Evolutionary conservation across 1,284 basidiomycete species (phyloP).

Genomic region (Malassezia equina): DNA sequence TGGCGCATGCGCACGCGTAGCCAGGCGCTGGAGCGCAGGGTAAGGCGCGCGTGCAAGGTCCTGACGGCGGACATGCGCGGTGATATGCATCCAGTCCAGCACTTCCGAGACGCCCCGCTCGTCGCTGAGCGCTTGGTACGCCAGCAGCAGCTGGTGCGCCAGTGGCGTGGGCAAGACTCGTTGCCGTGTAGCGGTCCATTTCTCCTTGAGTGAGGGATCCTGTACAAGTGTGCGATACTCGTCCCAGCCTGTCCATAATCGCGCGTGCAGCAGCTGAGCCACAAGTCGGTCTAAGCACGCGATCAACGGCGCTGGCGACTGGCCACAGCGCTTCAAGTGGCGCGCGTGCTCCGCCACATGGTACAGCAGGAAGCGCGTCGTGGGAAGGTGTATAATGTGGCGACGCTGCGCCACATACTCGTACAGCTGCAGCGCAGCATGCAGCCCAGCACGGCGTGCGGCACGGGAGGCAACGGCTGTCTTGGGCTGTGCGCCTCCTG

Average conservation of each 20-base stretch:
- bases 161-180: background rate
- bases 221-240: background rate
- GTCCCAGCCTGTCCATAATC: background rate
- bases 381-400: constrained; percentile 1
- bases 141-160: background rate
- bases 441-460: background rate
- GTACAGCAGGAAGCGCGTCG: constrained; percentile 12
- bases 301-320: background rate
- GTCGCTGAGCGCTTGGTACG: constrained; percentile 7
- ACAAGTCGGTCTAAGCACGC: background rate
- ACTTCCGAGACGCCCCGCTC: background rate
- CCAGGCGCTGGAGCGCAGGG: background rate
- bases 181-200: background rate
- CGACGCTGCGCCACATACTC: background rate
- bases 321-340: background rate
- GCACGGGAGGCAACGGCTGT: background rate
- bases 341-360: background rate
- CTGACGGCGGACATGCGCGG: background rate
- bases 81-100: constrained; percentile 7
- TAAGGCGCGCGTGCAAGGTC: background rate
- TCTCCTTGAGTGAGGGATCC: background rate
- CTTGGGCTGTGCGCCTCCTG: background rate
- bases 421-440: background rate
- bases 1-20: background rate
- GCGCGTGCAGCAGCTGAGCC: background rate